Percentiles rank a stretch among this genome's conserved stretches.
These are phyloP conservation scores for Oldenlandia corymbosa DNA, from an alignment of 257 asterid species.

Conservation along the genomic window DNA sequence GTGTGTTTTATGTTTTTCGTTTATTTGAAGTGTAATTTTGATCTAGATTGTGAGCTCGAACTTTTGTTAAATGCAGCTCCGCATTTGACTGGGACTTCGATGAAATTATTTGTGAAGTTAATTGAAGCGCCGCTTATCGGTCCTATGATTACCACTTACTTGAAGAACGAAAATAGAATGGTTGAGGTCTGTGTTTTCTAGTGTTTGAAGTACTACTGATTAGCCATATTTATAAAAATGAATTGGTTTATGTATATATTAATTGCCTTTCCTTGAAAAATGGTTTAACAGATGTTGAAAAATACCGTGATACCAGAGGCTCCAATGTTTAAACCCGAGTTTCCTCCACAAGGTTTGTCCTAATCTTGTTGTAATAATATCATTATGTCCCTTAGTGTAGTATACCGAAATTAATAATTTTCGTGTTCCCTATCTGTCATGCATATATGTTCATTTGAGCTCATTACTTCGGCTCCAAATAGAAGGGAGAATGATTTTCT, in stretches of 20 bases:
- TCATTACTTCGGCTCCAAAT: not conserved
- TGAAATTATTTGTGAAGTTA: constrained; percentile 54
- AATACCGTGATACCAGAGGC: constrained; percentile 85
- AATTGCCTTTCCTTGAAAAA: constrained; percentile 1
- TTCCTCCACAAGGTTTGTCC: constrained; percentile 80
- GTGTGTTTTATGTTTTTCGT: not conserved
- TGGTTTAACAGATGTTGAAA: constrained; percentile 57
- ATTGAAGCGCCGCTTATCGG: constrained; percentile 64
- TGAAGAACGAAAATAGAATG: constrained; percentile 64
- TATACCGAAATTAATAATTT: not conserved
- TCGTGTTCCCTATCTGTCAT: not conserved
- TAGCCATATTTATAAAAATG: too few species aligned
- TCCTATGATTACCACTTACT: constrained; percentile 35
- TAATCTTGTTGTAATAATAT: not conserved
- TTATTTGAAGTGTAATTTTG: not conserved
- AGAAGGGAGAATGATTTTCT: not conserved
- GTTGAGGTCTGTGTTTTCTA: constrained; percentile 42
- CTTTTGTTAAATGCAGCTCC: constrained; percentile 56
- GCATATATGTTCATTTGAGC: not conserved
- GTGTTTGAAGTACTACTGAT: not conserved
- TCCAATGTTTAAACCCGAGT: constrained; percentile 94
- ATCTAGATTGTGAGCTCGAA: not conserved
- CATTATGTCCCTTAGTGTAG: not conserved
- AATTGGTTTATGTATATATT: not conserved
- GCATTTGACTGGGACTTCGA: constrained; percentile 73